Evolutionary conservation across 805 yeast genomes (phyloP), one percentile per base, ranked within the genome.

Genomic region (Danielia oregonensis): DNA sequence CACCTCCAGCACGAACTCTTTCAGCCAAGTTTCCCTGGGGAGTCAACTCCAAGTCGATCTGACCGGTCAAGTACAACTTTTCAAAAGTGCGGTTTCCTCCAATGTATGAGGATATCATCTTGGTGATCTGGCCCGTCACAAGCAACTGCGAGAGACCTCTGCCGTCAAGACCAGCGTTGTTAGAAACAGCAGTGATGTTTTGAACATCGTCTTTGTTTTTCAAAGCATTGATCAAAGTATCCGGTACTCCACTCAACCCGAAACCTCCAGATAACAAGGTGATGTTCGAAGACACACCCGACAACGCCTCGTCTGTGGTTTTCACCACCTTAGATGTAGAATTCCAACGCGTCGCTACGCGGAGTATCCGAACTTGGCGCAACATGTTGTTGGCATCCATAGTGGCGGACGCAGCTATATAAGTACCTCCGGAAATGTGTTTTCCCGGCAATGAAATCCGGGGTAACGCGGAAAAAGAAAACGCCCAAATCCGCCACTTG

Each of bases 1-100:
- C 60, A 7, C 63, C 72, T 8, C 69, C 76, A 10, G 77, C 76
- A 17, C 75, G 54, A 14, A 62, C 56, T 30, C 70, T 55, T 44
- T 72, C 78, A 8, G 75, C 76, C 17, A 72, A 49, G n/a, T 71
- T 68, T 3, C 78, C 78, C 44, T 72, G 78, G 3, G 78, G 78
- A 12, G 70, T 63, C 30, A 72, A 52, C 43, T 72, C 76, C 32
- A 72, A 53, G 39, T 68, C 72, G 26, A 72, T 54, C 31, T 61
- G 43, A 9, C 77, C 78, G 15, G 59, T 52, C 30, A 69, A 54
- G 43, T 63, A 72, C 44, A 61, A 43, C 28, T 49, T 47, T 40
- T 67, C 68, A 37, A 71, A 65, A 2, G 62, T 57, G 37, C 63
- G 61, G 45, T 70, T 68, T 18, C 55, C 58, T 10, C 77, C 78